A percentile compares a stretch with the other conserved stretches of the same genome.
phyloP scores from a whole-genome alignment of 2,329 filamentous ascomycete genomes.

The Xylaria sp. region DNA sequence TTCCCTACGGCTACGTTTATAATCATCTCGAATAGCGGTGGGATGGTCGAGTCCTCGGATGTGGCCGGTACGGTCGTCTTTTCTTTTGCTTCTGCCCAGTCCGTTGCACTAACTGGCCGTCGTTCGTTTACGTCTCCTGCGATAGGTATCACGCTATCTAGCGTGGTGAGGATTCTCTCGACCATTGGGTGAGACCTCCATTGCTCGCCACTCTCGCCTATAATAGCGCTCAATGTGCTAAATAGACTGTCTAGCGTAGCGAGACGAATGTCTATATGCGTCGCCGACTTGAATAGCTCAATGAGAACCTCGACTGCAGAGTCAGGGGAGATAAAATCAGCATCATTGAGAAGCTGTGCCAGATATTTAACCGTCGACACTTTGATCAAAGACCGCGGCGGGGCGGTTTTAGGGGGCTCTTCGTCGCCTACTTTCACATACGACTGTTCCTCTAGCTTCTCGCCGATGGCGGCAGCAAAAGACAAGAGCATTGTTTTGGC shows the following conservation, averaged over 20 bases:
- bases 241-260: slow-evolving; percentile 32
- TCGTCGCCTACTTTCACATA: slow-evolving; percentile 34
- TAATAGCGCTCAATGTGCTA: slow-evolving; percentile 24
- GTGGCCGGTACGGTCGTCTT: slow-evolving; percentile 13
- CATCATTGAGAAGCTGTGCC: slow-evolving; percentile 35
- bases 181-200: slow-evolving; percentile 30
- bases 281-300: slow-evolving; percentile 32
- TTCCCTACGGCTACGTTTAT: background rate
- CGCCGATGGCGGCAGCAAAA: slow-evolving; percentile 31
- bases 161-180: slow-evolving; percentile 27
- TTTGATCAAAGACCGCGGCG: slow-evolving; percentile 32
- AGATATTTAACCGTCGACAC: slow-evolving; percentile 36
- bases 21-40: slow-evolving; percentile 28
- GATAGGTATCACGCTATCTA: slow-evolving; percentile 30
- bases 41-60: slow-evolving; percentile 11
- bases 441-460: slow-evolving; percentile 36
- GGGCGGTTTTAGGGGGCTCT: slow-evolving; percentile 22
- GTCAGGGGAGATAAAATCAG: slow-evolving; percentile 30
- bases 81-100: slow-evolving; percentile 31
- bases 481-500: slow-evolving; percentile 34
- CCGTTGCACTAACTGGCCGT: slow-evolving; percentile 23
- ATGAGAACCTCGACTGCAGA: slow-evolving; percentile 31
- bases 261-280: slow-evolving; percentile 34
- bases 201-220: slow-evolving; percentile 11
- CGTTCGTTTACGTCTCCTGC: slow-evolving; percentile 34